Evolutionary conservation across 805 yeast species (phyloP), one percentile per base, ranked within the genome.

Genomic region (Metschnikowia santaceciliae): DNA sequence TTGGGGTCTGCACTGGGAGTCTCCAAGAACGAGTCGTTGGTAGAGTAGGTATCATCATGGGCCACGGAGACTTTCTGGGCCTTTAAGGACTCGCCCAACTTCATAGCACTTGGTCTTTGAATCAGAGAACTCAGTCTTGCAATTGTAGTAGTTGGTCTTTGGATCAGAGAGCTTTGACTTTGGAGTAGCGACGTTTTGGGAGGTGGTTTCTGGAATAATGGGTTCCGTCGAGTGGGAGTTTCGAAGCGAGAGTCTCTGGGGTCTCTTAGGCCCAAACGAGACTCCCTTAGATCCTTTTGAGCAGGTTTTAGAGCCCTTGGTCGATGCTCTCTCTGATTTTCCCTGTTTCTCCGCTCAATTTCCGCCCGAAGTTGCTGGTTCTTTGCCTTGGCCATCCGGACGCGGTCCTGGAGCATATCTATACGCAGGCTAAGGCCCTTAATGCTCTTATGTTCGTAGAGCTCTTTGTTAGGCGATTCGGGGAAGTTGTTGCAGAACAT

Each of bases 401-500:
- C 35, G 32, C 58, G 55, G 14, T 56, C 61, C 34, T 53, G 48
- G 32, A 71, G 60, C 20, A 44, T 61, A 5, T 36, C 49, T 13
- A 70, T 60, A 22, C 67, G 58, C 8, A 62, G 20, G 59, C 46
- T 46, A 35, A 61, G 57, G 43, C 61, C 60, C 34, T 59, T 56
- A 22, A 51, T 54, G 54, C 64, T 61, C 30, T 66, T 59, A 49
- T 63, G 62, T 43, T 71, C 73, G 65, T 68, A 68, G 22, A 62
- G 67, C 22, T 62, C 65, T 46, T 59, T 60, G 11, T 72, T 64
- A 10, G 77, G 77, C 43, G 71, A 62, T 1, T 71, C 72, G 1
- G 75, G 76, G 59, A 88, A 88, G 61, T 87, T 90, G 26, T 86
- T 86, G 67, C 96, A 88, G 85, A 94, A 90, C 54, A 95, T 91